Conservation (phyloP, 2,329 filamentous ascomycete genomes). For the Sclerotinia borealis region DNA sequence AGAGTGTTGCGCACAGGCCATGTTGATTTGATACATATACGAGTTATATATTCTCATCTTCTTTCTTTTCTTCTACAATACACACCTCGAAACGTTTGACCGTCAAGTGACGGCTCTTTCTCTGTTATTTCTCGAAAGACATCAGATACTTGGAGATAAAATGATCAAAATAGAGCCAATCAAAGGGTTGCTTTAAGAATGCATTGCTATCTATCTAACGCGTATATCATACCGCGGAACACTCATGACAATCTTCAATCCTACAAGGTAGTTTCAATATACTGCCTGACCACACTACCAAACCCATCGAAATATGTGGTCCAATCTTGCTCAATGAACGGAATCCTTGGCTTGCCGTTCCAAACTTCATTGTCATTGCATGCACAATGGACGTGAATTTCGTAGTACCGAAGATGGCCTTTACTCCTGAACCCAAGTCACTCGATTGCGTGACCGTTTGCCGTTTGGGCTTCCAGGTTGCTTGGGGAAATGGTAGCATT, state of each 20-base stretch:
- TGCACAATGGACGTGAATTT: not conserved
- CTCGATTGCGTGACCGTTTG: not conserved
- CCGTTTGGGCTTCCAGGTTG: not conserved
- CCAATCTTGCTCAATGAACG: not conserved
- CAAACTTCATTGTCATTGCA: not conserved
- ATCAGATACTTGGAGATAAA: not conserved
- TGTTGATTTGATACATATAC: not conserved
- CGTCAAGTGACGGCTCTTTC: not conserved
- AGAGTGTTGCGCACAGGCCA: not conserved
- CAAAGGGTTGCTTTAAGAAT: not conserved
- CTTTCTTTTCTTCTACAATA: not conserved
- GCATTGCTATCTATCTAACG: not conserved
- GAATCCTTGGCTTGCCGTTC: too few relatives aligned
- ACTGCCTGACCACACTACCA: not conserved
- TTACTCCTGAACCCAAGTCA: not conserved
- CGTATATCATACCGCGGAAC: too few relatives aligned
- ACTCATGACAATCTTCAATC: too few relatives aligned
- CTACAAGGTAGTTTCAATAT: not conserved
- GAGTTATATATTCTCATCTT: not conserved
- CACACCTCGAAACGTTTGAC: not conserved
- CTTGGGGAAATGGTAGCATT: not conserved
- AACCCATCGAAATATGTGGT: not conserved
- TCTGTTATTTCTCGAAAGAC: too few relatives aligned
- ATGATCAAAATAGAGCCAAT: not conserved
- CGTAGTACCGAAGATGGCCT: not conserved